A percentile compares a stretch with the other conserved stretches of the same genome.
Conservation (phyloP, 164 flowering plant species). For the Cinnamomum chago region DNA sequence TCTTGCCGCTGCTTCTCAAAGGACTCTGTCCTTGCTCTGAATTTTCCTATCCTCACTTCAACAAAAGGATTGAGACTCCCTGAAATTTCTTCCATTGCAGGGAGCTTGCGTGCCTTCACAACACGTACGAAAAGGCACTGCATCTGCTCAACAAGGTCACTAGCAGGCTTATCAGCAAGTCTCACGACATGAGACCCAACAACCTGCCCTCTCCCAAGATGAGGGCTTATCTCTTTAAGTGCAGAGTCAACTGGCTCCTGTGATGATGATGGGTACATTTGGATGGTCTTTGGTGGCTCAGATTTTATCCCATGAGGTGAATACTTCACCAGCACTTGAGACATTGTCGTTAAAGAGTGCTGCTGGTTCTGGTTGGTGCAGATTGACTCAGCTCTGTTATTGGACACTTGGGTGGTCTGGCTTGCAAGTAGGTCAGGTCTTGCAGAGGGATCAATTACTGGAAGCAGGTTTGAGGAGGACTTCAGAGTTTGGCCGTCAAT, state of each 20-base stretch:
- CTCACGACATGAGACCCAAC: slow-evolving; percentile 61
- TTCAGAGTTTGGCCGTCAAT: slow-evolving; percentile 62
- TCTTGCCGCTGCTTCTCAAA: slow-evolving; percentile 58
- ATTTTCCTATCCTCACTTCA: slow-evolving; percentile 84
- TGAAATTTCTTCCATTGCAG: slow-evolving; percentile 64
- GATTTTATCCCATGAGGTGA: slow-evolving; percentile 51
- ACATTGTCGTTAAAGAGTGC: slow-evolving; percentile 17
- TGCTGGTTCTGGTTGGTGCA: slow-evolving; percentile 59
- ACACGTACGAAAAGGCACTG: slow-evolving; percentile 82
- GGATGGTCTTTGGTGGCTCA: slow-evolving; percentile 56
- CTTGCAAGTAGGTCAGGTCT: slow-evolving; percentile 12
- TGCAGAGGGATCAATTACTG: slow-evolving; percentile 30
- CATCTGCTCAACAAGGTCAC: slow-evolving; percentile 90
- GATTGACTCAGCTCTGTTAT: slow-evolving; percentile 34
- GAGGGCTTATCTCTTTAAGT: slow-evolving; percentile 88
- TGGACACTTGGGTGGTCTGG: slow-evolving; percentile 13
- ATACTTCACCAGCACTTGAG: slow-evolving; percentile 33
- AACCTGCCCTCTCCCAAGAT: slow-evolving; percentile 85
- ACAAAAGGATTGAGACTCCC: slow-evolving; percentile 92
- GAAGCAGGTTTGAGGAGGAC: slow-evolving; percentile 50
- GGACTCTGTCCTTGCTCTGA: slow-evolving; percentile 71
- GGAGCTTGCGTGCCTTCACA: slow-evolving; percentile 85
- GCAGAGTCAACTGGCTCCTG: slow-evolving; percentile 75
- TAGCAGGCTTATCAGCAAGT: slow-evolving; percentile 54
- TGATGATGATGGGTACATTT: slow-evolving; percentile 45